Evolutionary conservation across 768 basidiomycete genomes (phyloP), one percentile per base, ranked within the genome.

Genomic region (Nevesoporus exiguus): DNA sequence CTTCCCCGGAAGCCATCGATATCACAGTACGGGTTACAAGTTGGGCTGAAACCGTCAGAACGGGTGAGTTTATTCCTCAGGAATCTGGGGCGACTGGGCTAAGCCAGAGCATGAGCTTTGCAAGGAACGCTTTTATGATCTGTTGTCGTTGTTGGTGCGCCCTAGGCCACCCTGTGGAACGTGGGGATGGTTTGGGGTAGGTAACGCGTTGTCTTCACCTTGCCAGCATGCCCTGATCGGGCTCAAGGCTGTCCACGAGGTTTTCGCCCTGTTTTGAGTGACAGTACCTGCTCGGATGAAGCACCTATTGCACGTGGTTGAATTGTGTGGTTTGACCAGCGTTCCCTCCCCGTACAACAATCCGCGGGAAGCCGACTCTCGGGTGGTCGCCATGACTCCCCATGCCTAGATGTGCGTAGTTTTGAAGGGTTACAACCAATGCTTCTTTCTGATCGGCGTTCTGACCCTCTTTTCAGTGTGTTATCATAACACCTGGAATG

Each of bases 181-280:
- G 19, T 25, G 17, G 9, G 49, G 29, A n/a, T 41, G 19, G 41
- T 27, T 48, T 27, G 33, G 43, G 43, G 49, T 46, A 49, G 22
- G 29, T 44, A 36, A 13, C 30, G 52, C 40, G 25, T 55, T 48
- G 56, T 31, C 40, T 36, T 25, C 36, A 15, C 21, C 39, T 3
- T 33, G 25, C 3, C 27, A 6, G 15, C 24, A 27, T 24, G 19
- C 19, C 37, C 15, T 50, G 49, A 63, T 54, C 41, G 17, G 31
- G 49, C 55, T 46, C 42, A 36, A 57, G 61, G 57, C 21, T n/a
- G 6, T 13, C 46, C 64, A 60, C 25, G 55, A 50, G 43, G 64
- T 21, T 50, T 43, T n/a, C 22, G 64, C 39, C 7, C 41, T 39
- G 34, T 41, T 19, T 39, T 11, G 36, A 37, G n/a, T 43, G 30